phyloP scores from a whole-genome alignment of 129 eudicot genomes.

The Saposhnikovia divaricata region DNA sequence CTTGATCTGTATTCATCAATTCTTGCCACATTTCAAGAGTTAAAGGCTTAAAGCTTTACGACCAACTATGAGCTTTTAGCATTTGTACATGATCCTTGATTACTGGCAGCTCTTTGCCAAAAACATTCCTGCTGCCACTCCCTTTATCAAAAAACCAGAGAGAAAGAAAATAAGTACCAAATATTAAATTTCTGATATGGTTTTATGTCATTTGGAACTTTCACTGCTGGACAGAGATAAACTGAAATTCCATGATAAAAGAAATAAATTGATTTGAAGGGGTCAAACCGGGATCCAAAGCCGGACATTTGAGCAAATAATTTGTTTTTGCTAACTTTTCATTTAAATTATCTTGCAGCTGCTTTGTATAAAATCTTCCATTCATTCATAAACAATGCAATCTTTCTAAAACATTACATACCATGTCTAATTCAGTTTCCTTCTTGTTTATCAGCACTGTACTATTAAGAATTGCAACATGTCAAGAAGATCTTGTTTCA shows the following conservation, averaged over 20 bases:
- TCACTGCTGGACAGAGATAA: background rate
- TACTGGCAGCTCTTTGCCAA: background rate
- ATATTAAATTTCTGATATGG: background rate
- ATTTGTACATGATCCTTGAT: background rate
- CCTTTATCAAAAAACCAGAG: too few species aligned
- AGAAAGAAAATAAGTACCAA: background rate
- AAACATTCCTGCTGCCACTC: background rate
- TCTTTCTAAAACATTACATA: background rate
- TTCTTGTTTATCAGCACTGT: background rate
- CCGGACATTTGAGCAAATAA: background rate
- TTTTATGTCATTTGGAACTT: background rate
- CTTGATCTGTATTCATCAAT: background rate
- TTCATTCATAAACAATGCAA: background rate
- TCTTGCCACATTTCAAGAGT: slow-evolving; percentile 6
- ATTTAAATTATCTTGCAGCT: background rate
- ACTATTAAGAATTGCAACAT: background rate
- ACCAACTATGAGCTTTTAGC: background rate
- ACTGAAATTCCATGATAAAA: background rate
- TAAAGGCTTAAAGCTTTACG: background rate
- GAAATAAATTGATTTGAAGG: background rate
- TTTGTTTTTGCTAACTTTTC: background rate
- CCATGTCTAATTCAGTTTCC: background rate
- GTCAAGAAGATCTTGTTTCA: background rate
- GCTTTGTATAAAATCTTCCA: background rate
- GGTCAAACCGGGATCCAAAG: background rate